Evolutionary conservation across 768 basidiomycete genomes (phyloP).

Genomic region (Suillus alpinus): DNA sequence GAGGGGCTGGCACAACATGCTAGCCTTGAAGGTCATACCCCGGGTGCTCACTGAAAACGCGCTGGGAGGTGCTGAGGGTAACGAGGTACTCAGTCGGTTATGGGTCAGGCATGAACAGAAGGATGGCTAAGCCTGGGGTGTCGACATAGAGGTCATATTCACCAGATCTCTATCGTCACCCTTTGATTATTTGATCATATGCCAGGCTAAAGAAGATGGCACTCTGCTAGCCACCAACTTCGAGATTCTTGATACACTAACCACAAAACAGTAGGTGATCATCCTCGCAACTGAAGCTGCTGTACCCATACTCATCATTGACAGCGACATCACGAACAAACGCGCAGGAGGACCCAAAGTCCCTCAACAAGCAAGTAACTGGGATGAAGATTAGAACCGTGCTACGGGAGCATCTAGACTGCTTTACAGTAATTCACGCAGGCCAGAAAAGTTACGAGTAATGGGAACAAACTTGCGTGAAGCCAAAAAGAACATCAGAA

Average conservation of each 20-base stretch:
- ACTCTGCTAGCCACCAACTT: slow-evolving; percentile 60
- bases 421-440: slow-evolving; percentile 25
- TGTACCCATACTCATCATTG: slow-evolving; percentile 86
- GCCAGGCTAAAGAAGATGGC: slow-evolving; percentile 74
- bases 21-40: slow-evolving; percentile 88
- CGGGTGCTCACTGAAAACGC: slow-evolving; percentile 94
- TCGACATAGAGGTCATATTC: slow-evolving; percentile 75
- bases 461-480: slow-evolving; percentile 8
- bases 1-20: slow-evolving; percentile 93
- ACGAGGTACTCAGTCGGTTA: slow-evolving; percentile 80
- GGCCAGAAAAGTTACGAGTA: slow-evolving; percentile 20
- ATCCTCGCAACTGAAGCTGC: slow-evolving; percentile 90
- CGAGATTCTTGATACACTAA: slow-evolving; percentile 85
- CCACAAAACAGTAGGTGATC: slow-evolving; percentile 88
- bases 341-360: slow-evolving; percentile 41
- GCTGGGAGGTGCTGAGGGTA: slow-evolving; percentile 89
- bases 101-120: slow-evolving; percentile 86
- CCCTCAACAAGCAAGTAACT: slow-evolving; percentile 83
- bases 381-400: slow-evolving; percentile 66
- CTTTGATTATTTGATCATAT: slow-evolving; percentile 5
- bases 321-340: slow-evolving; percentile 97
- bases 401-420: no score
- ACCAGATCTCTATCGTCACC: neutral
- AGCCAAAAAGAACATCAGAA: slow-evolving; percentile 1
- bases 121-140: slow-evolving; percentile 60